phyloP scores from a whole-genome alignment of 2,329 filamentous ascomycete species.

The Neopestalotiopsis sp. region DNA sequence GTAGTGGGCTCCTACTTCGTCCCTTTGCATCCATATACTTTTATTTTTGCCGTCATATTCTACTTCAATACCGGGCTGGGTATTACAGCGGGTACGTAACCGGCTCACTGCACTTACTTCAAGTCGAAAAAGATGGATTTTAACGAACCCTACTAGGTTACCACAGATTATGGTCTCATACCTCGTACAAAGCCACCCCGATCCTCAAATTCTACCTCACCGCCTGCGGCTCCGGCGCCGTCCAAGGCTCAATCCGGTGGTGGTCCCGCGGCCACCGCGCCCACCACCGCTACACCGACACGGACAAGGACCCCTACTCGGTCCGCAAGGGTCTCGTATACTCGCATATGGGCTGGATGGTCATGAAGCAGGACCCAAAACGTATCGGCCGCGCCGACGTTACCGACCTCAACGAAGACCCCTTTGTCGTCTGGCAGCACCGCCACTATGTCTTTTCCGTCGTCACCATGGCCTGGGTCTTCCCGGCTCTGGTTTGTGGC shows the following conservation, averaged over 20 bases:
- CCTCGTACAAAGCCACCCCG: conserved; percentile 77
- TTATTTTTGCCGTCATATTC: conserved; percentile 57
- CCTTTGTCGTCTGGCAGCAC: conserved; percentile 87
- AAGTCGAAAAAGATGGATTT: not conserved
- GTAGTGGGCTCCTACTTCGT: not conserved
- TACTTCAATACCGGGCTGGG: conserved; percentile 86
- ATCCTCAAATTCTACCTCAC: conserved; percentile 84
- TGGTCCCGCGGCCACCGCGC: conserved; percentile 87
- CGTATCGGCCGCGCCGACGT: conserved; percentile 87
- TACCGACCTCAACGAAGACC: conserved; percentile 84
- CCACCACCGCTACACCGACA: conserved; percentile 91
- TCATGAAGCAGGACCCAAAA: conserved; percentile 93
- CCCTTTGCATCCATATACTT: conserved; percentile 10
- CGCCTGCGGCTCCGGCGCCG: conserved; percentile 79
- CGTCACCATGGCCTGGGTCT: conserved; percentile 75
- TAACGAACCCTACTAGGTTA: conserved; percentile 30
- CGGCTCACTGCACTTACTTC: conserved; percentile 7
- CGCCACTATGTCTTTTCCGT: conserved; percentile 84
- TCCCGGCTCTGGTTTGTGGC: conserved; percentile 78
- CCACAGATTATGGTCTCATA: conserved; percentile 84
- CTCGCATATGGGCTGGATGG: conserved; percentile 88
- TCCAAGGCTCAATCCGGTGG: conserved; percentile 83
- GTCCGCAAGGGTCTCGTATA: conserved; percentile 78
- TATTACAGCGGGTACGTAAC: conserved; percentile 71
- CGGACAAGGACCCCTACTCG: conserved; percentile 89